A percentile compares a stretch with the other conserved stretches of the same genome.
Conservation (phyloP, 768 basidiomycete genomes). For the Dictyophora rubrovolvata region DNA sequence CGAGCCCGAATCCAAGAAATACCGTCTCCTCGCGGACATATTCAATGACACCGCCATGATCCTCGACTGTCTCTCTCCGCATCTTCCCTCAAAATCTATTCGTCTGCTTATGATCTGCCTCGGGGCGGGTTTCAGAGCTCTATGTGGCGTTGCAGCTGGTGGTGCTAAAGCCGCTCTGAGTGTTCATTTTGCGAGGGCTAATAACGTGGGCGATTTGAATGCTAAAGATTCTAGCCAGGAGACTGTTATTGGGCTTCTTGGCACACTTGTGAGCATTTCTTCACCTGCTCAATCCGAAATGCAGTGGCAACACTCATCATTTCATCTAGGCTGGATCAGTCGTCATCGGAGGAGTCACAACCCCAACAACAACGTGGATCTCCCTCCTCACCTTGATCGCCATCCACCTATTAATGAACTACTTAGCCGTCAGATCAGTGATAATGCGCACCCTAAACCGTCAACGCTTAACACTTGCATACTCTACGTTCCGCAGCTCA, state of each 20-base stretch:
- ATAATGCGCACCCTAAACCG: slow-evolving; percentile 48
- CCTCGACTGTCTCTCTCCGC: slow-evolving; percentile 50
- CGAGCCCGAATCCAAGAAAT: slow-evolving; percentile 61
- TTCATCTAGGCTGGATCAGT: slow-evolving; percentile 42
- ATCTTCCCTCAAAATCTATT: slow-evolving; percentile 27
- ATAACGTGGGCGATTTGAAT: slow-evolving; percentile 61
- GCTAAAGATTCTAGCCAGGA: slow-evolving; percentile 68
- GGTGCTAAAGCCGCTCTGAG: slow-evolving; percentile 65
- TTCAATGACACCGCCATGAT: slow-evolving; percentile 53
- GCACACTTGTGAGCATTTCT: slow-evolving; percentile 47
- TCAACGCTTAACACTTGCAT: slow-evolving; percentile 46
- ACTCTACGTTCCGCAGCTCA: slow-evolving; percentile 30
- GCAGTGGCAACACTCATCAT: background rate
- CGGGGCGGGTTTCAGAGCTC: slow-evolving; percentile 46
- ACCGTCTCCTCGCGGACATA: slow-evolving; percentile 56
- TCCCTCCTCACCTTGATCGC: slow-evolving; percentile 40
- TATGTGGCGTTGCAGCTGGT: slow-evolving; percentile 55
- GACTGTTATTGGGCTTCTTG: slow-evolving; percentile 55
- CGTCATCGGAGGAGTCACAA: slow-evolving; percentile 47
- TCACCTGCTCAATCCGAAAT: background rate
- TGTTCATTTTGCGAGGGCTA: slow-evolving; percentile 50
- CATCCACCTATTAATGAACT: slow-evolving; percentile 49
- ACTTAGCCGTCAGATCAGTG: slow-evolving; percentile 48
- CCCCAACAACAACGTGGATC: slow-evolving; percentile 37
- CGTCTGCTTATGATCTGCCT: slow-evolving; percentile 44